Percentiles rank a stretch among this genome's conserved stretches.
phyloP scores from a whole-genome alignment of 2,329 filamentous ascomycete species.

The Phialemonium atrogriseum region DNA sequence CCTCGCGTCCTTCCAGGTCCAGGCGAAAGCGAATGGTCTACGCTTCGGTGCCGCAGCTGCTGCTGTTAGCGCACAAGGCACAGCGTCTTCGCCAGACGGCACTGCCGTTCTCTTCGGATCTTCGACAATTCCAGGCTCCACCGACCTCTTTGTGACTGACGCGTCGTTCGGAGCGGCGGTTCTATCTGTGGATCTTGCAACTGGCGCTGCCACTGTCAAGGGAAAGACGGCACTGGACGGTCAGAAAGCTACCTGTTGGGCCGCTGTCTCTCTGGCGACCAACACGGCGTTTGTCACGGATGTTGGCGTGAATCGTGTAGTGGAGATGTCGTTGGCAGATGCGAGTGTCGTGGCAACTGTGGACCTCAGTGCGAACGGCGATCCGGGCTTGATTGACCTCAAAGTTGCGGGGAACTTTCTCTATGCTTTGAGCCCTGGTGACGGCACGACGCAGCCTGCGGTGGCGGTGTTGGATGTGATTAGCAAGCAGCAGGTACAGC shows the following conservation, averaged over 20 bases:
- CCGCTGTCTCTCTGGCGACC: constrained; percentile 36
- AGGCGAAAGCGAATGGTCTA: constrained; percentile 7
- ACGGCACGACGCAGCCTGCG: constrained; percentile 29
- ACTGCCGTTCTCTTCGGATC: constrained; percentile 50
- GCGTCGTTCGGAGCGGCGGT: constrained; percentile 47
- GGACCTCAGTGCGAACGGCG: constrained; percentile 35
- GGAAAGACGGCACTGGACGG: constrained; percentile 33
- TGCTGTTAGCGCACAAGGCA: constrained; percentile 17
- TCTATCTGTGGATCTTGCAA: constrained; percentile 29
- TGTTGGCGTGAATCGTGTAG: constrained; percentile 38
- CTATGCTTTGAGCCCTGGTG: constrained; percentile 48
- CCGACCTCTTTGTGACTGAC: constrained; percentile 44
- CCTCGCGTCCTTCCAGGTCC: constrained; percentile 40
- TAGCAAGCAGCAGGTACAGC: constrained; percentile 21
- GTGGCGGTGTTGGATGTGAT: constrained; percentile 28
- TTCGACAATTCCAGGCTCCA: constrained; percentile 31
- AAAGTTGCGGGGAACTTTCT: constrained; percentile 42
- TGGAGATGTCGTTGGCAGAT: constrained; percentile 45
- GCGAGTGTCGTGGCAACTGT: constrained; percentile 35
- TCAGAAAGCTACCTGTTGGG: constrained; percentile 53
- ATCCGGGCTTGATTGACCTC: constrained; percentile 49
- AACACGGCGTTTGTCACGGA: constrained; percentile 51
- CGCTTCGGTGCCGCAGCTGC: neutral
- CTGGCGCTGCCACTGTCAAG: constrained; percentile 22
- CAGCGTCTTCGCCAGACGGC: constrained; percentile 37